phyloP scores from a whole-genome alignment of 495 filamentous ascomycete genomes.

The Lepraria neglecta region DNA sequence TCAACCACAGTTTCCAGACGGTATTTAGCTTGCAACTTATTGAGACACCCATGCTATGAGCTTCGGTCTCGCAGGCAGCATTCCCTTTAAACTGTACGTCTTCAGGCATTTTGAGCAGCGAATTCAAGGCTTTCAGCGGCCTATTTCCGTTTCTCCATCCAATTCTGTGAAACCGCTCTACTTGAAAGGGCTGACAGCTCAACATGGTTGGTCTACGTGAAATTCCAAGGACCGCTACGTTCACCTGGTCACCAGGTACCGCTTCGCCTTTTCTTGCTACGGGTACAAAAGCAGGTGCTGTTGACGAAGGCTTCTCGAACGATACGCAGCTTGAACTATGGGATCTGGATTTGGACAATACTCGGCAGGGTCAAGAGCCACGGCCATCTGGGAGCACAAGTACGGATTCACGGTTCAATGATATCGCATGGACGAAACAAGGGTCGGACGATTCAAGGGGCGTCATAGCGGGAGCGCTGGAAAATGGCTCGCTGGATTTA shows the following conservation, averaged over 20 bases:
- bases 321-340: conserved; percentile 95
- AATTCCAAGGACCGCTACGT: conserved; percentile 91
- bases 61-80: conserved; percentile 5
- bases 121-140: neutral
- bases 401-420: conserved; percentile 96
- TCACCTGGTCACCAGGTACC: conserved; percentile 86
- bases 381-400: conserved; percentile 76
- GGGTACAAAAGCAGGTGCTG: conserved; percentile 90
- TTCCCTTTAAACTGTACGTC: neutral
- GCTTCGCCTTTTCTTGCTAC: conserved; percentile 77
- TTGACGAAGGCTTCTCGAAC: conserved; percentile 95
- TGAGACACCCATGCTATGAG: neutral
- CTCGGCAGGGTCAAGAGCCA: conserved; percentile 69
- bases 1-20: conserved; percentile 6
- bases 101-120: neutral
- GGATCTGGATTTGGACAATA: conserved; percentile 76
- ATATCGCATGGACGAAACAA: conserved; percentile 86
- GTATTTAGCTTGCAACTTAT: neutral
- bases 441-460: conserved; percentile 69
- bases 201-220: conserved; percentile 92
- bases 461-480: conserved; percentile 88
- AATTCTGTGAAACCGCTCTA: conserved; percentile 20
- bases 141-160: neutral
- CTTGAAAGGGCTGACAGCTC: conserved; percentile 28
- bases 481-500: conserved; percentile 91